These are phyloP conservation scores for Globisporangium spinosum DNA, from an alignment of 352 stramenopile species.

Conservation along the genomic window DNA sequence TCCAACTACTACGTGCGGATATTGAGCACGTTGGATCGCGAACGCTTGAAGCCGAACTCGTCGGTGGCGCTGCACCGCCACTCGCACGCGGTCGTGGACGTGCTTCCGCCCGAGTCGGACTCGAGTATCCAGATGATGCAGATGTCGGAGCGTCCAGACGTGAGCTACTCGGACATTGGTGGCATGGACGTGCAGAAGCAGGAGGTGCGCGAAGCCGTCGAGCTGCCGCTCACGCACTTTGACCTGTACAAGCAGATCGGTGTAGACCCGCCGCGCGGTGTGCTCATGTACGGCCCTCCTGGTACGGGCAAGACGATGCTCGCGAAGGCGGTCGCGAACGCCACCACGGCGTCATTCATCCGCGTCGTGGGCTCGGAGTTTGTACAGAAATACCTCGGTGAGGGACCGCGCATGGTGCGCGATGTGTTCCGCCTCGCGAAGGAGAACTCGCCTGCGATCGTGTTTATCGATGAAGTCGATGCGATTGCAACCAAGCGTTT, in stretches of 20 bases:
- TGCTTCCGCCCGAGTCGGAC: conserved; percentile 98
- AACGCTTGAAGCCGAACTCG: conserved; percentile 98
- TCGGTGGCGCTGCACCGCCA: conserved; percentile 97
- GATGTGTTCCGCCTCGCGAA: conserved; percentile 99
- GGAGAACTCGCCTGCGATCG: conserved; percentile 98
- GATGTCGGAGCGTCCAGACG: conserved; percentile 98
- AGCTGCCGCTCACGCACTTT: conserved; percentile 98
- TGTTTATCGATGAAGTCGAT: conserved; percentile 99
- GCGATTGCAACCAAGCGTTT: conserved; percentile 99
- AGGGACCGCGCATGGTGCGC: conserved; percentile 99
- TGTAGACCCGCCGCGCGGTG: conserved; percentile 98
- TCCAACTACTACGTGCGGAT: conserved; percentile 99
- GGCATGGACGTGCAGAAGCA: conserved; percentile 99
- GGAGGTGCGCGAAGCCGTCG: conserved; percentile 98
- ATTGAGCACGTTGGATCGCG: conserved; percentile 96
- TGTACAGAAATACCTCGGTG: conserved; percentile 99
- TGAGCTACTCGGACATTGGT: conserved; percentile 96
- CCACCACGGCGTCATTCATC: conserved; percentile 99
- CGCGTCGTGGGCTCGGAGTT: conserved; percentile 97
- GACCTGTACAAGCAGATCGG: conserved; percentile 99
- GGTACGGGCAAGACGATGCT: conserved; percentile 99
- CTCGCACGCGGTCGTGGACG: conserved; percentile 98
- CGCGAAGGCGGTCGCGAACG: conserved; percentile 99
- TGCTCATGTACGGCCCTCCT: conserved; percentile 96
- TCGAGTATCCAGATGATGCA: conserved; percentile 98